Conservation (phyloP, 139 green algal genomes). For the Gonium pectorale region DNA sequence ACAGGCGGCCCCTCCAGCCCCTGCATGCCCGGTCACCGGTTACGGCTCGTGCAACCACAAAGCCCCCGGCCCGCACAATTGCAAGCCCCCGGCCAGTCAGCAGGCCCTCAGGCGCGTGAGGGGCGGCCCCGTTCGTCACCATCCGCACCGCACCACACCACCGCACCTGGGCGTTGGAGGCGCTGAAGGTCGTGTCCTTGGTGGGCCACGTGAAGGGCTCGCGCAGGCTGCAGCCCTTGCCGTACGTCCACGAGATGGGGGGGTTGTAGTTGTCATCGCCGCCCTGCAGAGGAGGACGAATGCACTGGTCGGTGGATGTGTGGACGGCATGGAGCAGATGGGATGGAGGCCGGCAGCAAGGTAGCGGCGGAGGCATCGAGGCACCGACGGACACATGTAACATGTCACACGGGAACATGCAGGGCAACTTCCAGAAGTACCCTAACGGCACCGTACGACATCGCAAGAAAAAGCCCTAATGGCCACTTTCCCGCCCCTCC, state of each 20-base stretch:
- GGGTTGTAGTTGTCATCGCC: background rate
- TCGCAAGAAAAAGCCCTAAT: background rate
- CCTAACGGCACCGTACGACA: background rate
- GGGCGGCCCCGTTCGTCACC: too few species aligned
- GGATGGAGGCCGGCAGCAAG: too few species aligned
- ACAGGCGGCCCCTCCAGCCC: too few species aligned
- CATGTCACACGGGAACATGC: background rate
- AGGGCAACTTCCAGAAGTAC: background rate
- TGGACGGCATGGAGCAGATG: background rate
- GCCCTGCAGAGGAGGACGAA: background rate
- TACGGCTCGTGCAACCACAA: too few species aligned
- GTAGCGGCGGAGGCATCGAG: too few species aligned
- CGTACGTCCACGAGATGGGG: background rate
- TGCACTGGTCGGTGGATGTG: background rate
- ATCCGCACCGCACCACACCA: too few species aligned
- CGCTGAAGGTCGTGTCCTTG: background rate
- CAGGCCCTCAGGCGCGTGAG: too few species aligned
- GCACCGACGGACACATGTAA: background rate
- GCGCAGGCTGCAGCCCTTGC: background rate
- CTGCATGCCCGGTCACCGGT: too few species aligned
- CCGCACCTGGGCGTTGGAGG: background rate
- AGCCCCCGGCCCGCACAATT: too few species aligned
- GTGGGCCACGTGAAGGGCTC: background rate
- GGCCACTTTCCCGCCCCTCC: background rate
- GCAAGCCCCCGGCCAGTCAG: too few species aligned